phyloP scores from a whole-genome alignment of 441 rosid genomes.

The Pelargonium cotyledonis region DNA sequence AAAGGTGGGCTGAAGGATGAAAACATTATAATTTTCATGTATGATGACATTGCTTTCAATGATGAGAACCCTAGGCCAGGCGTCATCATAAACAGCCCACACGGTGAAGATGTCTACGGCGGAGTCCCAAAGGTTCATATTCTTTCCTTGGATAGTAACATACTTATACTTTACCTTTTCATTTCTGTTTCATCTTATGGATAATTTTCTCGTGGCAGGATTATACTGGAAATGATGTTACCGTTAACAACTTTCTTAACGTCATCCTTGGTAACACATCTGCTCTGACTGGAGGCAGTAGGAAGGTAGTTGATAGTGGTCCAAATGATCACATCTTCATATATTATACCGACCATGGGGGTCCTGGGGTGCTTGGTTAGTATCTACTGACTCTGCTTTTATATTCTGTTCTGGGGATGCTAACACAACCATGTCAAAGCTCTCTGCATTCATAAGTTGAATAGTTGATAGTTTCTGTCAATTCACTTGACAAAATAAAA shows the following conservation, averaged over 20 bases:
- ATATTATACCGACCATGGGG: slow-evolving; percentile 85
- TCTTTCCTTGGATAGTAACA: not conserved
- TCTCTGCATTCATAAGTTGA: no score
- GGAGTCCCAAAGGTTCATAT: slow-evolving; percentile 79
- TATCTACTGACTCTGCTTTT: no score
- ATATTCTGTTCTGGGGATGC: no score
- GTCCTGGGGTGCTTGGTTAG: slow-evolving; percentile 95
- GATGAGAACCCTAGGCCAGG: slow-evolving; percentile 85
- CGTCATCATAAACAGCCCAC: slow-evolving; percentile 70
- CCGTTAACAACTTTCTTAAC: slow-evolving; percentile 61
- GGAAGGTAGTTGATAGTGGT: slow-evolving; percentile 84
- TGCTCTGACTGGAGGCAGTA: slow-evolving; percentile 76
- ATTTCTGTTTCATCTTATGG: slow-evolving; percentile 7
- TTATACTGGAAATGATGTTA: slow-evolving; percentile 73
- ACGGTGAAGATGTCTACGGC: slow-evolving; percentile 71
- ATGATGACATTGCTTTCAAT: slow-evolving; percentile 76
- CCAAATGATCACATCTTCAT: slow-evolving; percentile 88
- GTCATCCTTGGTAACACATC: slow-evolving; percentile 74
- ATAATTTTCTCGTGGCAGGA: slow-evolving; percentile 44
- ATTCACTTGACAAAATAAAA: no score
- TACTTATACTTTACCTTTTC: not conserved
- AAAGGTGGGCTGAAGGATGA: slow-evolving; percentile 91
- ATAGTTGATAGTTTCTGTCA: no score
- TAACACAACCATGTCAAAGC: no score
- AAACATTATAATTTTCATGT: slow-evolving; percentile 88